A percentile compares a stretch with the other conserved stretches of the same genome.
These are phyloP conservation scores for Lithohypha guttulata DNA, from an alignment of 2,329 filamentous ascomycete genomes.

Conservation along the genomic window DNA sequence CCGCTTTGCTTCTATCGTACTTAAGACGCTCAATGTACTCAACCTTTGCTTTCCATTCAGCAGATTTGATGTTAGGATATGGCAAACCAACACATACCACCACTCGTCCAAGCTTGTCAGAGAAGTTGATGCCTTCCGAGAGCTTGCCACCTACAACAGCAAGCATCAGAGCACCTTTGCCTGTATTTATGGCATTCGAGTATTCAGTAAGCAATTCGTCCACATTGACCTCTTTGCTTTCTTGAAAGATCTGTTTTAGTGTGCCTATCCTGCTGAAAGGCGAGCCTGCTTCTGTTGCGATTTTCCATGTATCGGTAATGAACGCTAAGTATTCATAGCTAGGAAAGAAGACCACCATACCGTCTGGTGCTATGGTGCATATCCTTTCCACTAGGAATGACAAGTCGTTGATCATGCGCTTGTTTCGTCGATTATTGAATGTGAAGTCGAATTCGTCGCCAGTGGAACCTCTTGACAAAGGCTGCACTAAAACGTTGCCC, in stretches of 20 bases:
- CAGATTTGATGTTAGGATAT: conserved; percentile 78
- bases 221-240: conserved; percentile 37
- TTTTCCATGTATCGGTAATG: conserved; percentile 55
- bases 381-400: conserved; percentile 63
- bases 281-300: conserved; percentile 18
- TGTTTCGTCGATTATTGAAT: conserved; percentile 63
- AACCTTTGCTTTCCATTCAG: conserved; percentile 88
- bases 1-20: conserved; percentile 13
- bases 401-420: conserved; percentile 60
- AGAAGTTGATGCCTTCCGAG: conserved; percentile 97
- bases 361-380: conserved; percentile 67
- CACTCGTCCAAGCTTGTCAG: conserved; percentile 75
- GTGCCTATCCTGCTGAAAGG: conserved; percentile 17
- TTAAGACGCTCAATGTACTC: conserved; percentile 60
- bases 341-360: conserved; percentile 89
- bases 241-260: conserved; percentile 53
- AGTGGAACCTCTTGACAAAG: conserved; percentile 44
- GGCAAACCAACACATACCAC: conserved; percentile 87
- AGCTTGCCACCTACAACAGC: conserved; percentile 90
- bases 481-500: conserved; percentile 68
- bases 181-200: conserved; percentile 51
- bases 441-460: conserved; percentile 69
- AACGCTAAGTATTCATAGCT: conserved; percentile 83
- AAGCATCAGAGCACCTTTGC: conserved; percentile 65
- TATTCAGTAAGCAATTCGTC: conserved; percentile 69